Conservation (phyloP, 2,329 filamentous ascomycete species). For the Aaosphaeria pasadenensis region DNA sequence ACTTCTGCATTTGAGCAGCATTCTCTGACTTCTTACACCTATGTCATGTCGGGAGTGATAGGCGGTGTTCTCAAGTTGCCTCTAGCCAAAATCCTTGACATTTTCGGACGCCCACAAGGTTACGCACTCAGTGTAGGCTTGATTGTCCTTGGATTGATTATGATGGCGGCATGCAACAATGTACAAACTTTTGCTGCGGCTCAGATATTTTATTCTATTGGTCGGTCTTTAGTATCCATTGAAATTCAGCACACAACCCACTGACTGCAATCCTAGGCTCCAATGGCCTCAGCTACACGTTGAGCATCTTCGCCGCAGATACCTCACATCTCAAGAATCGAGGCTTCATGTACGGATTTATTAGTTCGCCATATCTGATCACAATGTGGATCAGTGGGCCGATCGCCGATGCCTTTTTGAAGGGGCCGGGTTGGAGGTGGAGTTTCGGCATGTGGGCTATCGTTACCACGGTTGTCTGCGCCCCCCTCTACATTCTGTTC, state of each 20-base stretch:
- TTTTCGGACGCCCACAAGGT: slow-evolving; percentile 38
- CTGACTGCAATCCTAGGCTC: not conserved
- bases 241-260: slow-evolving; percentile 47
- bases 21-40: slow-evolving; percentile 21
- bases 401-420: slow-evolving; percentile 37
- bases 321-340: slow-evolving; percentile 62
- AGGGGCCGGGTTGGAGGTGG: slow-evolving; percentile 60
- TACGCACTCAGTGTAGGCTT: slow-evolving; percentile 29
- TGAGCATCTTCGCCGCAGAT: slow-evolving; percentile 65
- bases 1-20: slow-evolving; percentile 25
- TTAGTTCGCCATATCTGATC: slow-evolving; percentile 12
- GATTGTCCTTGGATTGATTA: slow-evolving; percentile 47
- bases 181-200: slow-evolving; percentile 37
- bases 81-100: slow-evolving; percentile 36
- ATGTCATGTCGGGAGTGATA: slow-evolving; percentile 21
- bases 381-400: slow-evolving; percentile 28
- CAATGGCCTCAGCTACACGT: slow-evolving; percentile 63
- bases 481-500: slow-evolving; percentile 59
- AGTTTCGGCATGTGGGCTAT: slow-evolving; percentile 64
- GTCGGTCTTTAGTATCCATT: slow-evolving; percentile 40
- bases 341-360: slow-evolving; percentile 56
- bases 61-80: slow-evolving; percentile 34
- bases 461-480: slow-evolving; percentile 55
- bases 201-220: slow-evolving; percentile 57
- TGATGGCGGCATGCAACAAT: slow-evolving; percentile 62